These are phyloP conservation scores for Aegilops umbellulata DNA, from an alignment of 176 grass and related monocot species.

Conservation along the genomic window DNA sequence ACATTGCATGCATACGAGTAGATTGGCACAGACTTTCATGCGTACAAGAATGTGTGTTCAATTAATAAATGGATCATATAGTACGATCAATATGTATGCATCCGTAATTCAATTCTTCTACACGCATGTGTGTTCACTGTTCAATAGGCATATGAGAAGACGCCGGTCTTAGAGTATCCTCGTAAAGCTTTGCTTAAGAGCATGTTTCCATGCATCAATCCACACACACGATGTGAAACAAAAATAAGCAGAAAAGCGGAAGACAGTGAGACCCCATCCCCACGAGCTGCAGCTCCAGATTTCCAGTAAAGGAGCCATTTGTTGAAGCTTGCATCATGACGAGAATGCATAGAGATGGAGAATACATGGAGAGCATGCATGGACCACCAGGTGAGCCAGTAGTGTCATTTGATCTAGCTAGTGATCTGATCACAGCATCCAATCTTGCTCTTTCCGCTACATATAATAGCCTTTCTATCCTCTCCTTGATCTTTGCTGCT, in stretches of 20 bases:
- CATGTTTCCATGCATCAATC: neutral
- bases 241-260: conserved; percentile 31
- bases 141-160: neutral
- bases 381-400: conserved; percentile 17
- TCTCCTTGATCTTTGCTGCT: neutral
- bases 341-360: conserved; percentile 34
- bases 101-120: too few species aligned
- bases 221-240: neutral
- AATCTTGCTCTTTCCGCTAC: neutral
- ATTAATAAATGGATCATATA: neutral
- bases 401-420: neutral
- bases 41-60: neutral
- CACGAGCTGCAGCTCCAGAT: neutral
- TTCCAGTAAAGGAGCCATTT: conserved; percentile 30
- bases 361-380: conserved; percentile 13
- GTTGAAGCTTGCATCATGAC: conserved; percentile 44
- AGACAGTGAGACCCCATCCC: neutral
- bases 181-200: neutral
- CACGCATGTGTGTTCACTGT: too few species aligned
- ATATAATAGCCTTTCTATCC: neutral
- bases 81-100: too few species aligned
- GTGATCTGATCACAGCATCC: conserved; percentile 13
- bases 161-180: neutral
- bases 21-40: conserved; percentile 31
- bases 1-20: conserved; percentile 3